phyloP scores from a whole-genome alignment of 306 rosid genomes.

The Vigna hirtella region DNA sequence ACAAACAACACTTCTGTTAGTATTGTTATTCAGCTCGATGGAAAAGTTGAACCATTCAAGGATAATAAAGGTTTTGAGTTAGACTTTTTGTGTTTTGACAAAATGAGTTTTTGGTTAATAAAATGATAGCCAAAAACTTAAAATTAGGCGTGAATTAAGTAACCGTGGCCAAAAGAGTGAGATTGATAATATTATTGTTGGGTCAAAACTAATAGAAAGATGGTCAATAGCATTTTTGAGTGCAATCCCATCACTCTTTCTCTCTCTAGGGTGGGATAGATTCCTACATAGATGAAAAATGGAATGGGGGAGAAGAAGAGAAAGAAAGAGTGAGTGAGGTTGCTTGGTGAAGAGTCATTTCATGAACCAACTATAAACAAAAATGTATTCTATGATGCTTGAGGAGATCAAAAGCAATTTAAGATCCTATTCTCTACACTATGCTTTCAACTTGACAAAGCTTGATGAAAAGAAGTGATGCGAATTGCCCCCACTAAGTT shows the following conservation, averaged over 20 bases:
- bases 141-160: slow-evolving; percentile 55
- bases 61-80: not conserved
- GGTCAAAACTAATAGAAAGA: slow-evolving; percentile 65
- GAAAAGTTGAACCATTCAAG: not conserved
- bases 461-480: slow-evolving; percentile 67
- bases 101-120: slow-evolving; percentile 12
- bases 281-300: slow-evolving; percentile 45
- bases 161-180: slow-evolving; percentile 37
- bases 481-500: slow-evolving; percentile 68
- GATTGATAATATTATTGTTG: slow-evolving; percentile 24
- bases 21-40: no score
- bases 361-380: slow-evolving; percentile 65
- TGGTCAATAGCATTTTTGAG: slow-evolving; percentile 73
- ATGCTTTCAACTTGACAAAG: slow-evolving; percentile 57
- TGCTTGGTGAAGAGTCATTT: slow-evolving; percentile 81
- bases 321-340: slow-evolving; percentile 33
- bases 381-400: slow-evolving; percentile 65
- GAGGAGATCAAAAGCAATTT: slow-evolving; percentile 55
- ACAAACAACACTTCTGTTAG: not conserved
- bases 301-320: slow-evolving; percentile 38
- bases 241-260: slow-evolving; percentile 59
- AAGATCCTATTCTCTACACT: slow-evolving; percentile 47
- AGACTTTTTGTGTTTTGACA: no score
- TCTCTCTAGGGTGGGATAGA: slow-evolving; percentile 48
- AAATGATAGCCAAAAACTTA: slow-evolving; percentile 33